A percentile compares a stretch with the other conserved stretches of the same genome.
Conservation (phyloP, 2,329 filamentous ascomycete species). For the Rachicladosporium sp. region DNA sequence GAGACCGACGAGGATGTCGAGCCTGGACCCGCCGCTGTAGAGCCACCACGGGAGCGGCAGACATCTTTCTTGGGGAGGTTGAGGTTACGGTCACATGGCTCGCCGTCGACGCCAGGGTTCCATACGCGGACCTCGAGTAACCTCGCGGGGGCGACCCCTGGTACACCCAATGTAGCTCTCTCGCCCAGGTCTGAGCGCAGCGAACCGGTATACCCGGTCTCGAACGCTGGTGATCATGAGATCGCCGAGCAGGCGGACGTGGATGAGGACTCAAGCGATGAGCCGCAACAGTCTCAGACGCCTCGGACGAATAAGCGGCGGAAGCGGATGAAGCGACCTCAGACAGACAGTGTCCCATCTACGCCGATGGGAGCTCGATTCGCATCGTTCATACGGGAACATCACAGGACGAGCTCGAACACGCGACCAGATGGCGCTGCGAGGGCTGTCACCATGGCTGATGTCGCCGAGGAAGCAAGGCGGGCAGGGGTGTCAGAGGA, state of each 20-base stretch:
- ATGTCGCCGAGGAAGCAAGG: slow-evolving; percentile 28
- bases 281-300: slow-evolving; percentile 1
- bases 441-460: slow-evolving; percentile 37
- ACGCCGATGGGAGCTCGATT: slow-evolving; percentile 47
- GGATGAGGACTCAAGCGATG: slow-evolving; percentile 46
- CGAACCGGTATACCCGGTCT: slow-evolving; percentile 18
- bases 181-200: slow-evolving; percentile 22
- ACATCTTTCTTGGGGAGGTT: slow-evolving; percentile 20
- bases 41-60: slow-evolving; percentile 9
- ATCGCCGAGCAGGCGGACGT: slow-evolving; percentile 79
- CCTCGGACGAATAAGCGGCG: slow-evolving; percentile 28
- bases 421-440: slow-evolving; percentile 49
- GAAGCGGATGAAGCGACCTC: slow-evolving; percentile 45
- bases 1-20: slow-evolving; percentile 15
- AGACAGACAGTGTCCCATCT: slow-evolving; percentile 51
- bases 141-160: slow-evolving; percentile 8
- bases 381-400: slow-evolving; percentile 34
- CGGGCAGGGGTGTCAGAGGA: slow-evolving; percentile 38
- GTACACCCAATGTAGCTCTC: slow-evolving; percentile 14
- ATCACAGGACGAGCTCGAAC: slow-evolving; percentile 34
- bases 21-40: slow-evolving; percentile 3
- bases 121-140: slow-evolving; percentile 10
- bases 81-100: slow-evolving; percentile 13
- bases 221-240: slow-evolving; percentile 44
- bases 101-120: slow-evolving; percentile 8